Base-by-base conservation (phyloP, 2,329 filamentous ascomycete species). In the Pestalotiopsis sp. region DNA sequence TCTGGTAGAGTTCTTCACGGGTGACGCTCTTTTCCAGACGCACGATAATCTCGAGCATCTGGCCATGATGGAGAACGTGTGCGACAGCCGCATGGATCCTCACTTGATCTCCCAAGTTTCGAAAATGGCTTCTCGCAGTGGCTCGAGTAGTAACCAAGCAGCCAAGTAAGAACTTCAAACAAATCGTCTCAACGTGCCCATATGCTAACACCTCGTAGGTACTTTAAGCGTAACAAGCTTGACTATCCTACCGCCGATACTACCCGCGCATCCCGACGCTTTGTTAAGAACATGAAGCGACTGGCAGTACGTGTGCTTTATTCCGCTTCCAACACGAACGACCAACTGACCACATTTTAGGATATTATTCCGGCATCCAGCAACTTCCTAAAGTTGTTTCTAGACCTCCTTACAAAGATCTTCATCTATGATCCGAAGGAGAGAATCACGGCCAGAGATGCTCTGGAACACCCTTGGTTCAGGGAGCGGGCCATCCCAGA, bases 11-110 rank as follows among this genome's bases (percentile, higher is more conserved):
- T 92, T 92, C 77, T 92, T 89, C 70, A 92, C 90, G 0, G 90
- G 90, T 4, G 90, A 92, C 74, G 90, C 90, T 20, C 80, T 92
- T 2, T 92, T 92, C 78, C 90, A 92, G 76, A 92, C 90, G 1
- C 90, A 92, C 73, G 90, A 92, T 72, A 92, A 92, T 70, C 83
- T 92, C 27, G 90, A 92, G 77, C 90, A 92, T 75, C 80, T 92
- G 65, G 90, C 90, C n/a, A 92, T 92, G 90, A 92, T 92, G 90
- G 90, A 92, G 75, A 88, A 87, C 41, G 90, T 92, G 7, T 88
- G 89, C 66, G 88, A 88, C 65, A 80, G 80, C 25, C 83, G 86
- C 64, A 87, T 92, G 65, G 90, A 92, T 70, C 79, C 80, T 0
- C 82, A 87, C 70, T 84, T 92, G 5, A 86, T 92, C 17, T 82